Evolutionary conservation across 768 basidiomycete genomes (phyloP), one percentile per base, ranked within the genome.

Genomic region (Mycena rebaudengoi): DNA sequence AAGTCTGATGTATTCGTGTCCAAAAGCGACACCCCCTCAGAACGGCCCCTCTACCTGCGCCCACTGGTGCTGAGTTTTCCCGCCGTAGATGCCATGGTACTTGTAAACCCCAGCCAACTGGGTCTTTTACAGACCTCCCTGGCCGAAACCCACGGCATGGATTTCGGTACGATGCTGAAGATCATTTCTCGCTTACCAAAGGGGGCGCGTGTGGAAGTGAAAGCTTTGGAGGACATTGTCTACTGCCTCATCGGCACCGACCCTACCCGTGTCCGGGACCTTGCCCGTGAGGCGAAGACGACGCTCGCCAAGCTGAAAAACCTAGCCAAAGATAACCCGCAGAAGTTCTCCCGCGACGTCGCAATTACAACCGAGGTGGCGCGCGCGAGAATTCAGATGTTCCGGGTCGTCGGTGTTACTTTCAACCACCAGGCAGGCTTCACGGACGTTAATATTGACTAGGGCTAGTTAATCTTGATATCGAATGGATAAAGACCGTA

Each of bases 161-260:
- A 56, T 43, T 56, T 56, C 30, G 41, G 40, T 21, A 26, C 26
- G 32, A 39, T 53, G 52, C 52, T 53, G 8, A 33, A 30, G 40
- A 53, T 53, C 52, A 33, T 56, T 40, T 33, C 39, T n/a, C 18
- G 54, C 29, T 43, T 56, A 11, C 41, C 30, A 14, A n/a, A 25
- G 33, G 40, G 37, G 52, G 40, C 43, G 30, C 54, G 45, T 28
- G 41, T 33, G 28, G 41, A 44, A 28, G 41, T 45, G 26, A 23
- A 29, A 29, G 11, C n/a, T 21, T 33, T 50, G 32, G 32, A 21
- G 32, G 54, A 56, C 26, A 43, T 56, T 25, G 45, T 56, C 30
- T 56, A 56, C 33, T 56, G 54, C 30, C n/a, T 50, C 30, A 49
- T 50, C 30, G 54, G 54, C 54, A 45, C 13, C 43, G 20, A 13